Evolutionary conservation across 1,284 basidiomycete genomes (phyloP).

Genomic region (Retiboletus flavoniger): DNA sequence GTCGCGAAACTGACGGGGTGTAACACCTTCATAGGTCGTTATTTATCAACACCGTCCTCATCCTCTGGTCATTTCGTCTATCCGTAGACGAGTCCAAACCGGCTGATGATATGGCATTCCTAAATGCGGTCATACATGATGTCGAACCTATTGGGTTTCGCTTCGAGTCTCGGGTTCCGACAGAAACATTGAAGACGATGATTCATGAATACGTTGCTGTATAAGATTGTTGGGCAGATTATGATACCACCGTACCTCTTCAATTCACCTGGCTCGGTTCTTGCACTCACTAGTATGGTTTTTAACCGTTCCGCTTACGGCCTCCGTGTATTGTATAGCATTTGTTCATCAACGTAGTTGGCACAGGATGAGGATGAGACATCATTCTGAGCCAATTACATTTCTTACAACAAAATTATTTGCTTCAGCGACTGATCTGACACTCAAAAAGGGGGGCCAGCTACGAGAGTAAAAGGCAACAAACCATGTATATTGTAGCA

Average conservation of each 20-base stretch:
- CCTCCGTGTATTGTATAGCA: background rate
- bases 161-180: conserved; percentile 10
- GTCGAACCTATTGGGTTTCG: background rate
- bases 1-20: background rate
- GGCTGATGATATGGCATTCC: conserved; percentile 13
- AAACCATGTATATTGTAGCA: background rate
- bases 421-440: background rate
- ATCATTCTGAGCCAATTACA: background rate
- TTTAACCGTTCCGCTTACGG: background rate
- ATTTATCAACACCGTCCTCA: conserved; percentile 11
- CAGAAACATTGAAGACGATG: conserved; percentile 4
- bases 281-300: background rate
- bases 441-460: background rate
- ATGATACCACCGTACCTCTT: too few species aligned
- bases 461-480: background rate
- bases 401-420: background rate
- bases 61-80: conserved; percentile 18
- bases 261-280: background rate
- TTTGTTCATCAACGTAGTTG: too few species aligned
- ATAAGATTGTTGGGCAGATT: background rate
- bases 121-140: background rate
- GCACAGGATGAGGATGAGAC: too few species aligned
- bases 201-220: background rate
- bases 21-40: conserved; percentile 8
- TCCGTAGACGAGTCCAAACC: conserved; percentile 10